Percentiles rank a stretch among this genome's conserved stretches.
Conservation (phyloP, 345 rosid genomes). For the Atalantia buxifolia region DNA sequence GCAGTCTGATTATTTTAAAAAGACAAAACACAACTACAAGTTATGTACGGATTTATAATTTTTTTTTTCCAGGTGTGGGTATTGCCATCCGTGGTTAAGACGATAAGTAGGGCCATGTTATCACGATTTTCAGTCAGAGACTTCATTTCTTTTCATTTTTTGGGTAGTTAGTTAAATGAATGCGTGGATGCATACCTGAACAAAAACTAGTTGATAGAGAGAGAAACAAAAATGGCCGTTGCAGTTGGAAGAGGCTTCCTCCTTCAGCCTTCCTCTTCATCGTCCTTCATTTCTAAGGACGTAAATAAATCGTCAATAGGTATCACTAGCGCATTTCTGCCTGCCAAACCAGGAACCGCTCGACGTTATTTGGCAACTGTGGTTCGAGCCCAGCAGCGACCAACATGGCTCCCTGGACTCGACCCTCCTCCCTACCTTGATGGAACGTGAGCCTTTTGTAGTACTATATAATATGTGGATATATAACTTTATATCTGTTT, state of each 20-base stretch:
- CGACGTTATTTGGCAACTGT: conserved; percentile 1
- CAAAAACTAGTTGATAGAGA: conserved; percentile 17
- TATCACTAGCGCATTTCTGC: conserved; percentile 8
- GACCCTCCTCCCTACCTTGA: conserved; percentile 85
- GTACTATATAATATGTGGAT: background rate
- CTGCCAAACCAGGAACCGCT: conserved; percentile 13
- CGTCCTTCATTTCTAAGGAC: conserved; percentile 1
- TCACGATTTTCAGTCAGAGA: background rate
- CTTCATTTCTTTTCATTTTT: background rate
- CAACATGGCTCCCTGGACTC: conserved; percentile 95
- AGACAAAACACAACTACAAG: too few species aligned
- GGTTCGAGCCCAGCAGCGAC: conserved; percentile 59
- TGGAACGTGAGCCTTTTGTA: conserved; percentile 59
- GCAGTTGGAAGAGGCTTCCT: conserved; percentile 35
- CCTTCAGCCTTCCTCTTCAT: conserved; percentile 34
- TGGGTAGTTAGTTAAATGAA: background rate
- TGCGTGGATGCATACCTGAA: conserved; percentile 18
- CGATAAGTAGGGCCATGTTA: conserved; percentile 34
- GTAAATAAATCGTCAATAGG: conserved; percentile 13
- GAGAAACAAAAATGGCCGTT: conserved; percentile 29
- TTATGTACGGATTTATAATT: too few species aligned
- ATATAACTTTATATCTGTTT: background rate
- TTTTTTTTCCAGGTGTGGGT: too few species aligned
- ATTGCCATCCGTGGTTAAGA: too few species aligned
- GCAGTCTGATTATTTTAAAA: too few species aligned